A percentile compares a stretch with the other conserved stretches of the same genome.
These are phyloP conservation scores for Cryptosporidium felis DNA, from an alignment of 169 alveolate species.

Conservation along the genomic window DNA sequence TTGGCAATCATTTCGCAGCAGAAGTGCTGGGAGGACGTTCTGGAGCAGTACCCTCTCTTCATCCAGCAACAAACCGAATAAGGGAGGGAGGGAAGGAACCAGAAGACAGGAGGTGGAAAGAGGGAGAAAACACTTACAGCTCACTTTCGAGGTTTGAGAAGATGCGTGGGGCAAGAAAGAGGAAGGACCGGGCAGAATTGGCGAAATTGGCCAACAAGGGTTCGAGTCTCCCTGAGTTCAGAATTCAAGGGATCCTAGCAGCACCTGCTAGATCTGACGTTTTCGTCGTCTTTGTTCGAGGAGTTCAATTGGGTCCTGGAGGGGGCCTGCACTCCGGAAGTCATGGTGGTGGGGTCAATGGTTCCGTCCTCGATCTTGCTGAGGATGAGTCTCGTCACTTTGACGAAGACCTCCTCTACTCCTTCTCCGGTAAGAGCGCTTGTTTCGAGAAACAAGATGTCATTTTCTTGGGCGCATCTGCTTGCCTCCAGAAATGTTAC, in stretches of 20 bases:
- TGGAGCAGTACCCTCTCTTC: conserved; percentile 27
- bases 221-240: not conserved
- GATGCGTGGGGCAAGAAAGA: too few relatives aligned
- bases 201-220: too few relatives aligned
- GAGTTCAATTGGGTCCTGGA: conserved; percentile 40
- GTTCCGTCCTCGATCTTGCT: conserved; percentile 85
- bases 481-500: conserved; percentile 86
- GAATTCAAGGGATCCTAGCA: not conserved
- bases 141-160: too few relatives aligned
- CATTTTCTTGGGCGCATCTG: conserved; percentile 86
- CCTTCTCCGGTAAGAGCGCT: conserved; percentile 92
- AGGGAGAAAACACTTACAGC: too few relatives aligned
- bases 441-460: conserved; percentile 86
- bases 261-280: conserved; percentile 26
- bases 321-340: conserved; percentile 65
- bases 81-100: not conserved
- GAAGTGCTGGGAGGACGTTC: conserved; percentile 78
- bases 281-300: conserved; percentile 28
- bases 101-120: not conserved
- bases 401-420: conserved; percentile 82
- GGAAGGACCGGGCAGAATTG: too few relatives aligned
- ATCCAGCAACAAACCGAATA: conserved; percentile 6
- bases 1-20: conserved; percentile 72
- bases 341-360: conserved; percentile 71
- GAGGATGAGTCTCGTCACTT: conserved; percentile 81